Evolutionary conservation across 371 early-diverging fungal species (phyloP).

Genomic region (Rhizopus arrhizus): DNA sequence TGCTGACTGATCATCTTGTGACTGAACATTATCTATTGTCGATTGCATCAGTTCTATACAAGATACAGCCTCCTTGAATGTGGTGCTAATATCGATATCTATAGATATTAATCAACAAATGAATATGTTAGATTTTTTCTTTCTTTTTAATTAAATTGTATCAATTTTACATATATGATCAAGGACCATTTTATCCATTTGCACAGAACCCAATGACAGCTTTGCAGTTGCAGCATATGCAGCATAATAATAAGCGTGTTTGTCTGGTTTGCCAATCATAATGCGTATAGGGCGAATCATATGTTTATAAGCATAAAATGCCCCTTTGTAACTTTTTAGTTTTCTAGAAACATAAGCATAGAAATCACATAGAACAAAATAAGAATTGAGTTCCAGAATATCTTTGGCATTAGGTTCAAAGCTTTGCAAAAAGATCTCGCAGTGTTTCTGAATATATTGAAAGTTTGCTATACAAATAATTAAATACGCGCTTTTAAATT

Average conservation of each 20-base stretch:
- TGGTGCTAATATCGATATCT: slow-evolving; percentile 32
- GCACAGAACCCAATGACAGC: slow-evolving; percentile 32
- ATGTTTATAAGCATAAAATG: slow-evolving; percentile 33
- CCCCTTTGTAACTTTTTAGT: slow-evolving; percentile 32
- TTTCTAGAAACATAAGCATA: slow-evolving; percentile 40
- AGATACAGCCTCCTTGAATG: slow-evolving; percentile 24
- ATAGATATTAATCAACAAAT: background rate
- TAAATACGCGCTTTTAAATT: background rate
- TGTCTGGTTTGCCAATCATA: slow-evolving; percentile 4
- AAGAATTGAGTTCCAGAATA: slow-evolving; percentile 34
- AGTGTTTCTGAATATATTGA: slow-evolving; percentile 26
- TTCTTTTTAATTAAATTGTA: background rate
- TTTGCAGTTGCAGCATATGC: slow-evolving; percentile 39
- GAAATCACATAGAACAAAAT: slow-evolving; percentile 44
- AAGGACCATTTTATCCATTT: slow-evolving; percentile 32
- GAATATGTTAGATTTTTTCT: background rate
- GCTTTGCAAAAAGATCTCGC: slow-evolving; percentile 24
- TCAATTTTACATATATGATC: slow-evolving; percentile 25
- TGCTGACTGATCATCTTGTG: slow-evolving; percentile 18
- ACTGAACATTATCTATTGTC: slow-evolving; percentile 1
- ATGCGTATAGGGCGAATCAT: slow-evolving; percentile 31
- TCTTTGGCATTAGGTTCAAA: slow-evolving; percentile 19
- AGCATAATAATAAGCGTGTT: slow-evolving; percentile 33
- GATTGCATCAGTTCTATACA: slow-evolving; percentile 17
- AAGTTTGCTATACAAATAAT: slow-evolving; percentile 19